Base-by-base conservation (phyloP, 177 flowering plant species). In the Vitis hybrid region DNA sequence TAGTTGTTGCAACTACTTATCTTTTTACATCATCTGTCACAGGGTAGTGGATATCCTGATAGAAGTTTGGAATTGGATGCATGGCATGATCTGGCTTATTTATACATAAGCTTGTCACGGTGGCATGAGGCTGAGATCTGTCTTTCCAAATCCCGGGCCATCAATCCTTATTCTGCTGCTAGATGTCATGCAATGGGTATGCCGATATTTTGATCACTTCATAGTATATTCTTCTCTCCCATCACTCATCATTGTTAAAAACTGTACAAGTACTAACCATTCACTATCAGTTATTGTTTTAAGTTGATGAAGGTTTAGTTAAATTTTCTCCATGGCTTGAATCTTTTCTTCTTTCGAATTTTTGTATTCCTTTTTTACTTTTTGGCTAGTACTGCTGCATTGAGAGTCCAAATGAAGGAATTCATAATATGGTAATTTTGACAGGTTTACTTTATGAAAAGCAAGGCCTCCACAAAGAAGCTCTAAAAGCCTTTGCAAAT, bases 91-190 rank as follows among this genome's bases (percentile, higher is more conserved):
- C 85, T 95, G 65, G 92, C 97, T 64, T 72, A 84, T 68, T 77
- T 91, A 5, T 95, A 95, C 77, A 88, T 80, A 21, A 88, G 86
- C 75, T 73, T 90, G 78, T 91, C 94, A 11, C 93, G 84, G 70
- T 93, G 97, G 98, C 81, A 78, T 21, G 98, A 95, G 84, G 94
- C 92, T 55, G 98, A 95, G 73, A 73, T 84, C 67, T 95, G 99
- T 75, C 89, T 95, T 54, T 71, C 81, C 35, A 95, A 85, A 75
- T 87, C 97, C 15, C 75, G 76, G 70, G 84, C 83, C 12, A 84
- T 91, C 56, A 70, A 58, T 74, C 87, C 87, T 67, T 79, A 81
- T 78, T 89, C 96, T 63, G 97, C 94, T 68, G 84, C 92, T 63
- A 79, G 88, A 67, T 90, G 84, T 83, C 92, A 95, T 63, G 71